Percentiles rank a stretch among this genome's conserved stretches.
phyloP scores from a whole-genome alignment of 495 filamentous ascomycete species.

The Hamigera avellanea region DNA sequence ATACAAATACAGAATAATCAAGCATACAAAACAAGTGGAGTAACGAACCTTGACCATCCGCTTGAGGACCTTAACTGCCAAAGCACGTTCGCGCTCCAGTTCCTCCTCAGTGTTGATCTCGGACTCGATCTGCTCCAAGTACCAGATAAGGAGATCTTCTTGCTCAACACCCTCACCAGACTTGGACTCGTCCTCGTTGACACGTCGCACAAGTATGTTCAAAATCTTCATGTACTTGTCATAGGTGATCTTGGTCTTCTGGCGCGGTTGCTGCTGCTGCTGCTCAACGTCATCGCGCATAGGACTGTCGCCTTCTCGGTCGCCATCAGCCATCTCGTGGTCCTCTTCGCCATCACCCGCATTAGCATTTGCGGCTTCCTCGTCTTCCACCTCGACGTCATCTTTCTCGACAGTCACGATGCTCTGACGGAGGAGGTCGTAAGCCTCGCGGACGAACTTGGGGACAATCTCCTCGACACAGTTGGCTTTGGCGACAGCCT shows the following conservation, averaged over 20 bases:
- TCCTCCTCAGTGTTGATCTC: slow-evolving; percentile 75
- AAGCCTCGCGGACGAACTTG: slow-evolving; percentile 82
- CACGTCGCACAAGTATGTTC: slow-evolving; percentile 67
- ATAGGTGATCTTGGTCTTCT: slow-evolving; percentile 84
- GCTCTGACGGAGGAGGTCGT: slow-evolving; percentile 75
- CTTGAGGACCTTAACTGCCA: slow-evolving; percentile 84
- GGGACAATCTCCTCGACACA: slow-evolving; percentile 85
- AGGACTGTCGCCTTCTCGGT: slow-evolving; percentile 56
- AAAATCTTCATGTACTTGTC: slow-evolving; percentile 90
- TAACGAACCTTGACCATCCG: slow-evolving; percentile 85
- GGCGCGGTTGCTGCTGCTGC: slow-evolving; percentile 31
- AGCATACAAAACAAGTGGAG: background rate
- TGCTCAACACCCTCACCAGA: slow-evolving; percentile 82
- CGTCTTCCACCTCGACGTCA: slow-evolving; percentile 91
- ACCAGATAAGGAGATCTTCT: slow-evolving; percentile 80
- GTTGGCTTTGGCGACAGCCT: slow-evolving; percentile 94
- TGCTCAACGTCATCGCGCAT: slow-evolving; percentile 48
- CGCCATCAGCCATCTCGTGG: slow-evolving; percentile 33
- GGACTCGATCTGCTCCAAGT: slow-evolving; percentile 83
- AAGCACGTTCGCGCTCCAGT: slow-evolving; percentile 56
- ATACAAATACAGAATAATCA: background rate
- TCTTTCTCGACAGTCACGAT: slow-evolving; percentile 98
- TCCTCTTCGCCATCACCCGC: slow-evolving; percentile 16
- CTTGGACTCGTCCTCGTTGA: slow-evolving; percentile 63
- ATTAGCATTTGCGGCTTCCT: slow-evolving; percentile 20